Evolutionary conservation across 208 protist genomes (phyloP), one percentile per base, ranked within the genome.

Genomic region (Leishmania lainsoni): DNA sequence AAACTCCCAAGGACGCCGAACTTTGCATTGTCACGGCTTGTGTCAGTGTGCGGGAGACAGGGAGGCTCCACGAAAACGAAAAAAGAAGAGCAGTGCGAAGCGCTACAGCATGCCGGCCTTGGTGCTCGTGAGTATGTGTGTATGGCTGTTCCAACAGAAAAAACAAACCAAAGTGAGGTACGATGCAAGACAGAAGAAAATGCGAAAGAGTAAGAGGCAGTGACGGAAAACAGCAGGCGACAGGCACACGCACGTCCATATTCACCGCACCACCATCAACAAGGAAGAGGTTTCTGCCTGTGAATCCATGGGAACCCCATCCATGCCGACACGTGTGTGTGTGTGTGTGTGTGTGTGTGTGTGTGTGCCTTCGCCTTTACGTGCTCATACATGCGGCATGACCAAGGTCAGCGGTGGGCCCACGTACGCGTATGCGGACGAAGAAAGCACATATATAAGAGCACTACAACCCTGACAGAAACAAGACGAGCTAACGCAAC

Each of bases 161-260:
- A 16, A 16, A 39, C 29, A 39, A 8, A 35, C 26, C 22, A 68
- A 42, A 10, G 17, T 20, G 29, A 29, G 61, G 29, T 39, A 5
- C 42, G 68, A 49, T 29, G 63, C 69, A 56, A 35, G 26, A 58
- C 61, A 32, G 35, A 68, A 73, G n/a, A 39, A 70, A 39, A 73
- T 80, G 4, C 16, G 9, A 51, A 74, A 45, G 16, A 35, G 17
- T 45, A 70, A 22, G 12, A 48, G 32, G 22, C 4, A 20, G 20
- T 69, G 58, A 75, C 17, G 74, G 74, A 81, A 22, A 84, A 85
- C 20, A 83, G 81, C 32, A 42, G 52, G 22, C 61, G 29, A 14
- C 61, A 68, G 61, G 29, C 26, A 68, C 9, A 68, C 61, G 39
- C 61, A 68, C 61, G 66, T 29, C 29, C 75, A 45, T 35, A 73